A percentile compares a stretch with the other conserved stretches of the same genome.
Conservation (phyloP, 345 rosid genomes). For the Rhizophora mangle region DNA sequence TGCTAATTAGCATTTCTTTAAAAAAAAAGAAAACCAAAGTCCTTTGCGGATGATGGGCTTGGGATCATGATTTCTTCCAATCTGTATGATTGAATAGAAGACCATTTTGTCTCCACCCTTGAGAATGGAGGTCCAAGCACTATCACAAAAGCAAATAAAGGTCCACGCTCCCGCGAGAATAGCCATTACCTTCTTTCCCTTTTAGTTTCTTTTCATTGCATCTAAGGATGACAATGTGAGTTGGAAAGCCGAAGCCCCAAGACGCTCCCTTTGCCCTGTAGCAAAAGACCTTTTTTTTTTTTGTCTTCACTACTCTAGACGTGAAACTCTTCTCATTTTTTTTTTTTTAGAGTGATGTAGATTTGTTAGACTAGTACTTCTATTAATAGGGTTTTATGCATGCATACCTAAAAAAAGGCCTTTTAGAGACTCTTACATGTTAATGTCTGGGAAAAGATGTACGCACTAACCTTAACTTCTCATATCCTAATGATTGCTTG, state of each 20-base stretch:
- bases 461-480: too few relatives aligned
- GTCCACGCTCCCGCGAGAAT: slow-evolving; percentile 58
- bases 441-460: too few relatives aligned
- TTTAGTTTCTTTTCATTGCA: slow-evolving; percentile 47
- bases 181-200: slow-evolving; percentile 18
- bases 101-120: slow-evolving; percentile 43
- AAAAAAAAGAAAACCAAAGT: too few relatives aligned
- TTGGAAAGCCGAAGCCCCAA: slow-evolving; percentile 42
- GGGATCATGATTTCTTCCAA: neutral
- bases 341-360: too few relatives aligned
- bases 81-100: slow-evolving; percentile 41
- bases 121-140: slow-evolving; percentile 32
- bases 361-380: too few relatives aligned
- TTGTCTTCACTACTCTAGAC: neutral
- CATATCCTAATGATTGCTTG: too few relatives aligned
- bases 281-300: neutral
- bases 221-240: slow-evolving; percentile 41
- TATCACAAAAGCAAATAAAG: slow-evolving; percentile 32
- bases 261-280: neutral
- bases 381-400: too few relatives aligned
- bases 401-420: too few relatives aligned
- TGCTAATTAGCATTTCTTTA: too few relatives aligned
- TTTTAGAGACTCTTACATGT: too few relatives aligned
- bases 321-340: neutral
- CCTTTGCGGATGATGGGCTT: too few relatives aligned